Percentiles rank a stretch among this genome's conserved stretches.
These are phyloP conservation scores for Inonotus hispidus DNA, from an alignment of 1,284 basidiomycete genomes.

Conservation along the genomic window DNA sequence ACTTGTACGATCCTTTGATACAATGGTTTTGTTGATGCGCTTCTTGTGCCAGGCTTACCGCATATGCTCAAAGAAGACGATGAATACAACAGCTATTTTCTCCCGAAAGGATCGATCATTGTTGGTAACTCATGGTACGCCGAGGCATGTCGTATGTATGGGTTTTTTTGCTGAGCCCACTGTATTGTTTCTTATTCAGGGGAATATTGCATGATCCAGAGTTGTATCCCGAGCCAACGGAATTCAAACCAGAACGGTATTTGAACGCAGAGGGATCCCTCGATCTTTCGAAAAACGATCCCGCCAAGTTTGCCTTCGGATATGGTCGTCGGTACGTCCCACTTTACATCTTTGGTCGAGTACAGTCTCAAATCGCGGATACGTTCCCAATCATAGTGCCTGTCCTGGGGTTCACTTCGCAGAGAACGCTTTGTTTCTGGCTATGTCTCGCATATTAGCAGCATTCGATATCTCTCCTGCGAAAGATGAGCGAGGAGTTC, in stretches of 20 bases:
- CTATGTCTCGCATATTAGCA: not conserved
- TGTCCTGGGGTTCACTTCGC: conserved; percentile 15
- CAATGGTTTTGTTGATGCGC: not conserved
- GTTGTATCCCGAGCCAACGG: conserved; percentile 9
- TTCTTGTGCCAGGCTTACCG: conserved; percentile 7
- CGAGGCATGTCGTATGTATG: too few relatives aligned
- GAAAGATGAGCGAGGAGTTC: conserved; percentile 2
- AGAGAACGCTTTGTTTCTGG: conserved; percentile 9
- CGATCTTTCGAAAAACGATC: conserved; percentile 5
- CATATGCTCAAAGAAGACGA: conserved; percentile 18
- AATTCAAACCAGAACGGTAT: conserved; percentile 16
- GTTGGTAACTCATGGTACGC: conserved; percentile 19
- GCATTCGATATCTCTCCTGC: conserved; percentile 5
- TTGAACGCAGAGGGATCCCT: conserved; percentile 9
- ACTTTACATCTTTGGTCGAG: too few relatives aligned
- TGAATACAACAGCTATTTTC: conserved; percentile 17
- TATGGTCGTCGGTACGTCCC: conserved; percentile 17
- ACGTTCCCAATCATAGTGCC: too few relatives aligned
- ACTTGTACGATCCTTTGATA: not conserved
- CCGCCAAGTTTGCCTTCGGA: conserved; percentile 11
- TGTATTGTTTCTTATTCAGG: conserved; percentile 8
- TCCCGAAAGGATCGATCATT: conserved; percentile 19
- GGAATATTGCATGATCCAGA: conserved; percentile 13
- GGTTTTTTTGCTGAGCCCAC: not conserved
- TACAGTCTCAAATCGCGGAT: too few relatives aligned